Conservation (phyloP, 1,284 basidiomycete genomes). For the Malassezia brasiliensis region DNA sequence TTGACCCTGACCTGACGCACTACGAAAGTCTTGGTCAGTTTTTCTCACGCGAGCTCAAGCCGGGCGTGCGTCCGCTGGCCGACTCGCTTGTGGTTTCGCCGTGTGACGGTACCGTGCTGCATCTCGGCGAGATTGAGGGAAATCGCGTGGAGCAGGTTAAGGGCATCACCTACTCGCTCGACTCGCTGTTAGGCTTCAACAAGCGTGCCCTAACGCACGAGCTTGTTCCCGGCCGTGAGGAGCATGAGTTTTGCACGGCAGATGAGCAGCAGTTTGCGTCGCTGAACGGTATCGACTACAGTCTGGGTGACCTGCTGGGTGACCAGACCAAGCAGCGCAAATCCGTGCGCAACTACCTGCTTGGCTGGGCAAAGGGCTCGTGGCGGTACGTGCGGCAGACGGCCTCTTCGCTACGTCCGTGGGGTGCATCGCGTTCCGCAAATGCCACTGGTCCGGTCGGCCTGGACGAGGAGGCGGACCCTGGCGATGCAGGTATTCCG, state of each 20-base stretch:
- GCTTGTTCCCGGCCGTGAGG: slow-evolving; percentile 23
- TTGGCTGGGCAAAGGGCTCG: slow-evolving; percentile 19
- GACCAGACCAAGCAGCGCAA: slow-evolving; percentile 19
- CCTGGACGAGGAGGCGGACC: slow-evolving; percentile 12
- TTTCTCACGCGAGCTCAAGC: slow-evolving; percentile 81
- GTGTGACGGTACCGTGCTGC: slow-evolving; percentile 82
- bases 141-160: slow-evolving; percentile 88
- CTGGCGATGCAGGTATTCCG: slow-evolving; percentile 39
- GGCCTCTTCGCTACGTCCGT: slow-evolving; percentile 19
- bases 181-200: slow-evolving; percentile 61
- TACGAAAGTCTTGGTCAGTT: slow-evolving; percentile 84
- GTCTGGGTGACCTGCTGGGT: slow-evolving; percentile 63
- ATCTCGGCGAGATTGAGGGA: slow-evolving; percentile 78
- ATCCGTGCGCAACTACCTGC: slow-evolving; percentile 14
- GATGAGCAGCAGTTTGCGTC: slow-evolving; percentile 83
- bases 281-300: slow-evolving; percentile 94
- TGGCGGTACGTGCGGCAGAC: slow-evolving; percentile 9
- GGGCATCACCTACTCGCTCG: slow-evolving; percentile 86
- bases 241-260: slow-evolving; percentile 54
- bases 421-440: neutral
- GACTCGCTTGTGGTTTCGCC: slow-evolving; percentile 74
- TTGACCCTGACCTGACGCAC: slow-evolving; percentile 63
- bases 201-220: slow-evolving; percentile 25
- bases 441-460: slow-evolving; percentile 1
- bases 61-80: slow-evolving; percentile 70